Evolutionary conservation across 495 filamentous ascomycete species (phyloP), one percentile per base, ranked within the genome.

Genomic region (Hypoxylon cercidicola): DNA sequence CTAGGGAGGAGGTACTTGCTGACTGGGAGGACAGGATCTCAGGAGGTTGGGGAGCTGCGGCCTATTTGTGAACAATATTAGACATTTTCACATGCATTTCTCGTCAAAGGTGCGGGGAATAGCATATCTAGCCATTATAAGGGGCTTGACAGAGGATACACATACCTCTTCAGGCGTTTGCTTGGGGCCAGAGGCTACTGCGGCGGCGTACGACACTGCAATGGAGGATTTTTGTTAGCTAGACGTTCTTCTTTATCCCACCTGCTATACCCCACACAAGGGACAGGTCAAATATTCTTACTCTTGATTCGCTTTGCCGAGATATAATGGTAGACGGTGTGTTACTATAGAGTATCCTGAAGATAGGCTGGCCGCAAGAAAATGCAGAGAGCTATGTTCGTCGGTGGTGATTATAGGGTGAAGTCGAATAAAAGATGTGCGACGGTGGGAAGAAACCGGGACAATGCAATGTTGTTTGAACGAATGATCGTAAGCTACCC

Each of bases 201-300:
- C 83, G 61, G 89, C 84, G 69, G 91, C 90, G 81, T 93, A 94
- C 50, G 90, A 93, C 89, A 92, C 91, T 78, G 30, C 45, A 16
- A 25, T 21, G 7, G 11, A 39, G 25, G 21, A 44, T 44, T 52
- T 6, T 10, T 13, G 39, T 64, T 46, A 57, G 52, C 53, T 25
- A 55, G 37, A 65, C 54, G 45, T 51, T 59, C 37, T 15, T 53
- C 20, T 21, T 5, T 41, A 19, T 41, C 28, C 37, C n/a, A 28
- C n/a, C 3, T 32, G 12, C 23, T 7, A 0, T 10, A 13, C 11
- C 13, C 23, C 23, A 28, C 12, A 48, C 9, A 1, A 30, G 45
- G 16, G 40, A 28, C 20, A n/a, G 45, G 23, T 10, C 2, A 44
- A 19, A 18, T 15, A 48, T n/a, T 30, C 58, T 41, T 54, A 61